Evolutionary conservation across 2,329 filamentous ascomycete species (phyloP).

Genomic region (Scortechinia acanthostroma): DNA sequence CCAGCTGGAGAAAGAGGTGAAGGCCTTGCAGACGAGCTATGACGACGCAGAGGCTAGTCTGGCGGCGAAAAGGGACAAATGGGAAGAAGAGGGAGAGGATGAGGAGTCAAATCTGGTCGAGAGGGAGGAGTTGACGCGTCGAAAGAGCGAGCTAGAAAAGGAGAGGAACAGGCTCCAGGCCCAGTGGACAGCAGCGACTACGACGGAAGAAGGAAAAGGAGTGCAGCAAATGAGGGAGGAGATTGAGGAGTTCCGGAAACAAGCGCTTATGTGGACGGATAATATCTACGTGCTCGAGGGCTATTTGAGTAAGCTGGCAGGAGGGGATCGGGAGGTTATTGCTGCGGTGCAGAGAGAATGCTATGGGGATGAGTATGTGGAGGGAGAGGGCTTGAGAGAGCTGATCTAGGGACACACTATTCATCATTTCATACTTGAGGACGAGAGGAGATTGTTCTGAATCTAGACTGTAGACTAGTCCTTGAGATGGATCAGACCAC

Average conservation of each 20-base stretch:
- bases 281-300: slow-evolving; percentile 31
- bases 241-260: slow-evolving; percentile 13
- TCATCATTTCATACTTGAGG: no score
- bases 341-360: slow-evolving; percentile 29
- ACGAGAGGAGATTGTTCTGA: no score
- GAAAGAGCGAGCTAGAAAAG: neutral
- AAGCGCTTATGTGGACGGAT: slow-evolving; percentile 28
- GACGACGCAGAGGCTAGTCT: neutral
- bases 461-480: no score
- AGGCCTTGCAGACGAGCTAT: neutral
- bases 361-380: slow-evolving; percentile 45
- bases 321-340: slow-evolving; percentile 32
- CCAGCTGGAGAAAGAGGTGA: neutral
- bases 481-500: no score
- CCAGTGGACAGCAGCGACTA: neutral
- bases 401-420: no score
- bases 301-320: slow-evolving; percentile 23
- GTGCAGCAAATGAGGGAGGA: neutral
- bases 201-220: neutral
- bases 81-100: neutral
- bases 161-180: neutral
- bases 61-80: neutral
- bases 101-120: no score
- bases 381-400: slow-evolving; percentile 39
- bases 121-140: neutral